A percentile compares a stretch with the other conserved stretches of the same genome.
These are phyloP conservation scores for Cryptococcus wingfieldii DNA, from an alignment of 1,284 basidiomycete genomes.

Conservation along the genomic window DNA sequence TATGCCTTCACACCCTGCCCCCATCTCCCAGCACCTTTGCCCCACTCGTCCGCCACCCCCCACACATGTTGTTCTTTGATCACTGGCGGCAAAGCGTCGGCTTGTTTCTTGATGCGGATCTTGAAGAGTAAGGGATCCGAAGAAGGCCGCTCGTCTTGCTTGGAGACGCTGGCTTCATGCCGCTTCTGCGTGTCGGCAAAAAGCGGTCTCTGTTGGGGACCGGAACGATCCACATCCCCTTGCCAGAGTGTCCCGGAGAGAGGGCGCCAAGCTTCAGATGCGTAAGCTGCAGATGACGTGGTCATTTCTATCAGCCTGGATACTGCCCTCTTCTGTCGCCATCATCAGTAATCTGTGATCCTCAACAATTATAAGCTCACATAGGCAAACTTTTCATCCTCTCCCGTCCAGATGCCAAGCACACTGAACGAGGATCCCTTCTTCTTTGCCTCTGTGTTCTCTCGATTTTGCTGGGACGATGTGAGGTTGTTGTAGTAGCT, in stretches of 20 bases:
- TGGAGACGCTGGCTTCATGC: too few relatives aligned
- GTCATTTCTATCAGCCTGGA: conserved; percentile 66
- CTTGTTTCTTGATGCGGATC: not conserved
- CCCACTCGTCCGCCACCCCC: conserved; percentile 51
- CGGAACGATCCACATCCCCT: not conserved
- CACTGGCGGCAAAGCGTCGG: conserved; percentile 18
- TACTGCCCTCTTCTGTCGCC: conserved; percentile 56
- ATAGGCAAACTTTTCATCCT: conserved; percentile 66
- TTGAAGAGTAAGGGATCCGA: too few relatives aligned
- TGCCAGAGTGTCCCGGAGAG: not conserved
- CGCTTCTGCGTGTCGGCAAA: not conserved
- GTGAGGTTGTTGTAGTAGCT: conserved; percentile 54
- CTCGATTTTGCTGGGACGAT: conserved; percentile 22
- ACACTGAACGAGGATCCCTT: conserved; percentile 50
- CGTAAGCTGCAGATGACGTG: conserved; percentile 52
- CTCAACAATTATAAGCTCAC: conserved; percentile 39
- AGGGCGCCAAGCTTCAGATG: conserved; percentile 46
- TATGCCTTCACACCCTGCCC: conserved; percentile 48
- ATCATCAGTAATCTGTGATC: not conserved
- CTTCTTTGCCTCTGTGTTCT: conserved; percentile 17
- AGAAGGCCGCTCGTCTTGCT: too few relatives aligned
- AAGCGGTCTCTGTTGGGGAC: not conserved
- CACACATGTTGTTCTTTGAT: conserved; percentile 44
- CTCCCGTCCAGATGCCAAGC: conserved; percentile 63
- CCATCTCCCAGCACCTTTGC: conserved; percentile 51